phyloP scores from a whole-genome alignment of 2,329 filamentous ascomycete species.

The Aspergillus sp. region DNA sequence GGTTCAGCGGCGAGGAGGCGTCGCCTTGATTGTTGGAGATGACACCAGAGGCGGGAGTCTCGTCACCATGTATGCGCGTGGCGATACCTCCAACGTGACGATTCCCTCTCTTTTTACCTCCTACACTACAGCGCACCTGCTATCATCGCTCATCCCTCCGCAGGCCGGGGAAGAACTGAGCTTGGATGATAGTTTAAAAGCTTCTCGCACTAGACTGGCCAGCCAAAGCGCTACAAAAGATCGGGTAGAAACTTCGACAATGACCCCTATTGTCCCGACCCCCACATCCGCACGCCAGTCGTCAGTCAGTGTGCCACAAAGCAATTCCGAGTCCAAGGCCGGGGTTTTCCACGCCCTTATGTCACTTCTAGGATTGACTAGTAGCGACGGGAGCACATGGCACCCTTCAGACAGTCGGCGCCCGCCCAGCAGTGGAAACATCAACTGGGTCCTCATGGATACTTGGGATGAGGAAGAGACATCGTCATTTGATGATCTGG shows the following conservation, averaged over 20 bases:
- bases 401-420: constrained; percentile 52
- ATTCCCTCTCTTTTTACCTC: constrained; percentile 95
- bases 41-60: constrained; percentile 82
- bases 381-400: constrained; percentile 17
- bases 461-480: constrained; percentile 56
- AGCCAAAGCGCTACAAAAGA: constrained; percentile 15
- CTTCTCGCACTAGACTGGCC: constrained; percentile 38
- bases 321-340: constrained; percentile 13
- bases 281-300: constrained; percentile 26
- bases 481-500: constrained; percentile 1
- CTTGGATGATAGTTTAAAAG: constrained; percentile 54
- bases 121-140: constrained; percentile 84
- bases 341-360: constrained; percentile 43
- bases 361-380: constrained; percentile 38
- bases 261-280: constrained; percentile 24
- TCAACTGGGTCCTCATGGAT: constrained; percentile 68
- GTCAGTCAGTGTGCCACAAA: constrained; percentile 9
- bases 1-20: constrained; percentile 84
- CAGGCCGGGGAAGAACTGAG: constrained; percentile 60
- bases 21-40: constrained; percentile 90
- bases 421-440: constrained; percentile 66
- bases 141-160: constrained; percentile 79
- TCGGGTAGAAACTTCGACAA: constrained; percentile 19
- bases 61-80: constrained; percentile 97
- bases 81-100: constrained; percentile 89